phyloP scores from a whole-genome alignment of 2,329 filamentous ascomycete species.

The Chaetoscypha palmicola region DNA sequence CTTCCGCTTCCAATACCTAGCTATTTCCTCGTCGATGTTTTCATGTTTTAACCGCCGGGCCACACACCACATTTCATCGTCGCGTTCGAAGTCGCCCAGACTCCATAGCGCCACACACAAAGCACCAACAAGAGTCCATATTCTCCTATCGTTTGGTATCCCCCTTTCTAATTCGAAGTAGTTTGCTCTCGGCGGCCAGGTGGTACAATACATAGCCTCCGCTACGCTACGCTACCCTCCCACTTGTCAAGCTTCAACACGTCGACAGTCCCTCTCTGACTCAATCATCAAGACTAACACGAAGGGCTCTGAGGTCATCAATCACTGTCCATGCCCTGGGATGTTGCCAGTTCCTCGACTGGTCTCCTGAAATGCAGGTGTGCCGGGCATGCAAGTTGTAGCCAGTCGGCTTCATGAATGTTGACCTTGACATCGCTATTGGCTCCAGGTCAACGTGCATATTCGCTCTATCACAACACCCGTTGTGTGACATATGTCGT shows the following conservation, averaged over 20 bases:
- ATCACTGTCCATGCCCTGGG: conserved; percentile 3
- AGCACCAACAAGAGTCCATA: no score
- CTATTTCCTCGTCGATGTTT: no score
- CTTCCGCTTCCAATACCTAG: no score
- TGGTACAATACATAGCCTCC: no score
- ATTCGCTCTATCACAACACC: background rate
- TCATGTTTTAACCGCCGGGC: no score
- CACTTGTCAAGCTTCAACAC: background rate
- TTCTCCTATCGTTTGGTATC: no score
- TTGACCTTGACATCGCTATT: background rate
- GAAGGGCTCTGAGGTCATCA: background rate
- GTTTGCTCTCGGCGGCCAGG: no score
- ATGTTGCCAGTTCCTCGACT: background rate
- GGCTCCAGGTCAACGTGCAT: background rate
- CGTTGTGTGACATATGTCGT: background rate
- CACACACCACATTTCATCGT: no score
- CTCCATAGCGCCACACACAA: no score
- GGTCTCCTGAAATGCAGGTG: background rate
- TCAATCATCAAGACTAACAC: background rate
- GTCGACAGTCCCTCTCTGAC: background rate
- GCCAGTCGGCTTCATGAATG: conserved; percentile 1
- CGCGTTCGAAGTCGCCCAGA: no score
- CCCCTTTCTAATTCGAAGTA: no score
- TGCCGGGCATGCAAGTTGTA: background rate
- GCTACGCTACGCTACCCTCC: no score